A percentile compares a stretch with the other conserved stretches of the same genome.
Conservation (phyloP, 352 stramenopile genomes). For the Phytopythium vexans region DNA sequence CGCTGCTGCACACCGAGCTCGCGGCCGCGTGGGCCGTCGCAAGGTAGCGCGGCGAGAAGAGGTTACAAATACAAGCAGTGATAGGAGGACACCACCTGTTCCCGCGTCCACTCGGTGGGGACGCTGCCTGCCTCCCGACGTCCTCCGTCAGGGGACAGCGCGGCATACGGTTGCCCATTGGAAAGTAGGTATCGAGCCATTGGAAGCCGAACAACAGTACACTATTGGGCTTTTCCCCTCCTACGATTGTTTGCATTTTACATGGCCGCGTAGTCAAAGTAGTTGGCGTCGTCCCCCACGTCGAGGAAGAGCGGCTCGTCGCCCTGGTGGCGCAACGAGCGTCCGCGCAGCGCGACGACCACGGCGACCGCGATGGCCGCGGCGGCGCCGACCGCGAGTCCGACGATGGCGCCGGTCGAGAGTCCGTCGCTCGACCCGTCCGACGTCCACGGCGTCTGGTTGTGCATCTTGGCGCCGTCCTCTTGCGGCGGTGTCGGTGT, state of each 20-base stretch:
- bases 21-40: constrained; percentile 4
- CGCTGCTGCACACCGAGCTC: constrained; percentile 11
- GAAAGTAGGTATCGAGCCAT: too few species aligned
- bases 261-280: constrained; percentile 47
- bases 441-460: too few species aligned
- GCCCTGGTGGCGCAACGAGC: constrained; percentile 21
- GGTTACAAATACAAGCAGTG: neutral
- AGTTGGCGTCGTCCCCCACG: constrained; percentile 33
- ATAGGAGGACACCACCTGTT: too few species aligned
- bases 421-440: constrained; percentile 4
- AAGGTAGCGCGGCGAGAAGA: neutral
- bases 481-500: too few species aligned
- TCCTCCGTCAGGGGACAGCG: too few species aligned
- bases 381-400: constrained; percentile 23
- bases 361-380: constrained; percentile 16
- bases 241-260: constrained; percentile 3
- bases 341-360: constrained; percentile 20
- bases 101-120: too few species aligned
- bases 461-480: too few species aligned
- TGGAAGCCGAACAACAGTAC: too few species aligned
- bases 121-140: too few species aligned
- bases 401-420: constrained; percentile 13
- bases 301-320: constrained; percentile 42
- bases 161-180: too few species aligned
- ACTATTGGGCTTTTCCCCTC: too few species aligned